Base-by-base conservation (phyloP, 176 grass and related monocot species). In the Calamus simplicifolius region DNA sequence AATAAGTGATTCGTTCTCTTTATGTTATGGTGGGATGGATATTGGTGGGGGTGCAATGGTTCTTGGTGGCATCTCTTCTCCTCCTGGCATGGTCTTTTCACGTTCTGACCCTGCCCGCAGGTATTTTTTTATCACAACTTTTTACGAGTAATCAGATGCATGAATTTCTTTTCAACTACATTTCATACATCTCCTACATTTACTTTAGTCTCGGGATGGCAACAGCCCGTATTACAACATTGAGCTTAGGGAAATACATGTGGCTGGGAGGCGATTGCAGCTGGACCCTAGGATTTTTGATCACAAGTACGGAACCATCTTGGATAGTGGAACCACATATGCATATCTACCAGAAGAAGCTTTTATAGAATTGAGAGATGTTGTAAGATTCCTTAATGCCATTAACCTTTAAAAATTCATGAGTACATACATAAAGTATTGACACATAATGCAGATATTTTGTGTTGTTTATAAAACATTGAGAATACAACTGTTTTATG, bases 21-120 rank as follows among this genome's bases (percentile, higher is more conserved):
- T 98, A 30, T 98, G 94, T 76, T 98, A 98, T 71, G 94, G 94
- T 53, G 94, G 94, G 65, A 98, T 93, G 94, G 85, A 98, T 73
- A 73, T 98, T 83, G 88, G 94, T 78, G 94, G 94, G 12, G 94
- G 94, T 65, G 63, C 88, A 68, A 93, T 98, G 94, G 84, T 98
- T 54, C 87, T 98, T 77, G 94, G 94, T 79, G 86, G 75, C 25
- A 67, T 88, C 66, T 68, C 85, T 60, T n/a, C 73, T 51, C 94
- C 94, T 63, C 6, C 64, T 68, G 79, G 62, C 60, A 98, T 93
- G 94, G 74, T 83, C 67, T 98, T 85, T 63, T 66, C 85, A 59
- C 79, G 0, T 68, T 98, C 94, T 18, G 63, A 98, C 58, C 85
- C 94, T 71, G 63, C 67, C 56, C 87, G 94, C 30, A 98, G 94